Evolutionary conservation across 768 basidiomycete species (phyloP), one percentile per base, ranked within the genome.

Genomic region (Podaxis sp.): DNA sequence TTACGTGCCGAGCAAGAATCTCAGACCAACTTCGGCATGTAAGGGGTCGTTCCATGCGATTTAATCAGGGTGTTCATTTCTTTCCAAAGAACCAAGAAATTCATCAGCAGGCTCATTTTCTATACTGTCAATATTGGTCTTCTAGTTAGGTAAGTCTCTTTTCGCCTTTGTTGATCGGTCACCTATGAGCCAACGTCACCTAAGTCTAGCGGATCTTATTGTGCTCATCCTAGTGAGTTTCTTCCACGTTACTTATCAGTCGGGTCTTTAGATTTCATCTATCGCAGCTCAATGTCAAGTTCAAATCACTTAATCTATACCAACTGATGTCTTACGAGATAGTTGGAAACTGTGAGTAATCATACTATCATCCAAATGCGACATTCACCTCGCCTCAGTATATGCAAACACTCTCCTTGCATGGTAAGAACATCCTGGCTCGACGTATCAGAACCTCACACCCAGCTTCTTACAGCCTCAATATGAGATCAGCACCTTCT

Each of bases 21-120:
- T 21, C 52, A 25, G 37, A 14, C 35, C 11, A 25, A 18, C 3
- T 18, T 54, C 13, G 52, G 52, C 36, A 2, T 36, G 52, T 54
- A 23, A 21, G 52, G 40, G 7, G 5, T 3, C 18, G 1, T 16
- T 52, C 21, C 52, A 54, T 54, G 14, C 11, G 13, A 21, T 5
- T 2, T 10, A 7, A 38, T 3, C 13, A 5, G 37, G 21, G n/a
- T 25, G 10, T 3, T 54, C 28, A 36, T 3, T 9, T 10, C 5
- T 21, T 36, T 10, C 28, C 18, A 5, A 21, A 54, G 52, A 28
- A 54, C 52, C 52, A 54, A 54, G 21, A 38, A 54, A 25, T 38
- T 54, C 52, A 37, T 54, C 4, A 54, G 52, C 37, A 54, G 9
- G 10, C 52, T 54, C 32, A 37, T 54, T 54, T 54, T 54, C 52